Evolutionary conservation across 805 yeast genomes (phyloP).

Genomic region (Sugiyamaella boreocaroliniensis): DNA sequence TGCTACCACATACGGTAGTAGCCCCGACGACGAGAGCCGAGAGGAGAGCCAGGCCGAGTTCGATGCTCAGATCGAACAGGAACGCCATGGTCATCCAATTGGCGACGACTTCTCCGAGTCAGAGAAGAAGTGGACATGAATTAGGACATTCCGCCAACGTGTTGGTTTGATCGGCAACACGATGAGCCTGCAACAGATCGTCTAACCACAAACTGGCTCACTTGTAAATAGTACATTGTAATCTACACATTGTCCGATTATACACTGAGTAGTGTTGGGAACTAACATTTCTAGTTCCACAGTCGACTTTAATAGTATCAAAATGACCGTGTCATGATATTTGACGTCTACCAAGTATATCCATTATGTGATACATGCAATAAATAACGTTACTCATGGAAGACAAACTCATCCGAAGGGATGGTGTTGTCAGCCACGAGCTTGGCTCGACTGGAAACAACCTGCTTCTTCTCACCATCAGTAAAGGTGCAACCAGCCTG

Average conservation of each 20-base stretch:
- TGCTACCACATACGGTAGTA: not conserved
- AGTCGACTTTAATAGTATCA: no score
- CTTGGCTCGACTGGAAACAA: slow-evolving; percentile 1
- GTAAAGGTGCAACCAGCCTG: slow-evolving; percentile 15
- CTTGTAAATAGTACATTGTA: not conserved
- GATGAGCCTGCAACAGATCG: no score
- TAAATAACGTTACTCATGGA: slow-evolving; percentile 4
- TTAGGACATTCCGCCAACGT: not conserved
- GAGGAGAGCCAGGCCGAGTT: slow-evolving; percentile 11
- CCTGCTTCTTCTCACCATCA: slow-evolving; percentile 7
- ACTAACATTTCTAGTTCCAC: no score
- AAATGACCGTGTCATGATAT: no score
- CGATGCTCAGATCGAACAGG: slow-evolving; percentile 20
- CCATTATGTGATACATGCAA: not conserved
- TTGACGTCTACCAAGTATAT: not conserved
- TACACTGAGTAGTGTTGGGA: no score
- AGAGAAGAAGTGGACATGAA: slow-evolving; percentile 21
- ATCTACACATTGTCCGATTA: not conserved
- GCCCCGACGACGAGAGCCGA: not conserved
- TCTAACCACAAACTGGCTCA: no score
- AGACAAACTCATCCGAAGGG: slow-evolving; percentile 9
- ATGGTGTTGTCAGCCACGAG: slow-evolving; percentile 9
- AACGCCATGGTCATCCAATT: slow-evolving; percentile 19
- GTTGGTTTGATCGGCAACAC: no score
- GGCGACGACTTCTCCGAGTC: slow-evolving; percentile 22